These are phyloP conservation scores for Saccharomycopsis javanensis DNA, from an alignment of 805 yeast species.

Conservation along the genomic window DNA sequence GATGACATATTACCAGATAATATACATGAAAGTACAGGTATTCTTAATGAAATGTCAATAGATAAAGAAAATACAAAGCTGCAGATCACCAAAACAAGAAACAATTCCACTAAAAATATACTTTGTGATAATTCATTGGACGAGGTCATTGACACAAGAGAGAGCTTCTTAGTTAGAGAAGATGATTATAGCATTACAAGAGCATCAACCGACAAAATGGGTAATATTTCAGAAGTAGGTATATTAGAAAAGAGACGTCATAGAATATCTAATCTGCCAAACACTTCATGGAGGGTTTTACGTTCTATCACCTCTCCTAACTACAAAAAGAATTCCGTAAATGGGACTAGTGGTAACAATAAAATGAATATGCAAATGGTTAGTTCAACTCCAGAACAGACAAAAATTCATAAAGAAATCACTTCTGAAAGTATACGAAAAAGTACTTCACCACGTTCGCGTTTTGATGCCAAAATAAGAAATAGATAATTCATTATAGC, in stretches of 20 bases:
- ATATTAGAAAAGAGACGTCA: slow-evolving; percentile 10
- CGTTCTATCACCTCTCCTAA: slow-evolving; percentile 24
- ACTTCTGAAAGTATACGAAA: not conserved
- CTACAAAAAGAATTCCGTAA: slow-evolving; percentile 19
- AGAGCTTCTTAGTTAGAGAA: slow-evolving; percentile 11
- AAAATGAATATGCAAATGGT: slow-evolving; percentile 3
- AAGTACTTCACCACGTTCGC: not conserved
- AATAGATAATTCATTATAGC: not conserved
- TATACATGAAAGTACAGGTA: slow-evolving; percentile 18
- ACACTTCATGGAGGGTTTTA: slow-evolving; percentile 19
- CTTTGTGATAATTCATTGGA: slow-evolving; percentile 1
- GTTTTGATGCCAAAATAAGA: not conserved
- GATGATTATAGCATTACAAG: slow-evolving; percentile 5
- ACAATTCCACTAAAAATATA: not conserved
- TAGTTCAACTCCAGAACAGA: slow-evolving; percentile 2
- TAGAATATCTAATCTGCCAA: slow-evolving; percentile 7
- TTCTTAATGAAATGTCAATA: slow-evolving; percentile 14
- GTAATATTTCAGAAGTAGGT: slow-evolving; percentile 2
- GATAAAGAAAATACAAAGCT: slow-evolving; percentile 14
- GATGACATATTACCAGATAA: slow-evolving; percentile 16
- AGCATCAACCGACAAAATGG: not conserved
- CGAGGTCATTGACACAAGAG: slow-evolving; percentile 6
- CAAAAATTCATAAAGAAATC: not conserved
- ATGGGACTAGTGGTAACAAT: too few species aligned
- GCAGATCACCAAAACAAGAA: not conserved